Evolutionary conservation across 306 rosid genomes (phyloP).

Genomic region (Dicorynia guianensis): DNA sequence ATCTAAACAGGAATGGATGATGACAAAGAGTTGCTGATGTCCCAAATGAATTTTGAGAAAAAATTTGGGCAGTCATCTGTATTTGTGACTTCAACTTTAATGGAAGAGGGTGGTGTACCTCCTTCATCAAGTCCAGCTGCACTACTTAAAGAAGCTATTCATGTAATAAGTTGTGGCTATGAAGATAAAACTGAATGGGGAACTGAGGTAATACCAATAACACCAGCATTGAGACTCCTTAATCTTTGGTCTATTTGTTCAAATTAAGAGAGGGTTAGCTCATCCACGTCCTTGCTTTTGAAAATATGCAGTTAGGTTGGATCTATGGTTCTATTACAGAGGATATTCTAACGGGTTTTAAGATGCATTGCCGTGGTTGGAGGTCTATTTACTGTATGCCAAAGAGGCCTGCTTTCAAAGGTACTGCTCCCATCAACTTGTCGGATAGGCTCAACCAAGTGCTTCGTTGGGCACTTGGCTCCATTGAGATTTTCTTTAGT

Average conservation of each 20-base stretch:
- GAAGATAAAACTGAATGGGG: constrained; percentile 99
- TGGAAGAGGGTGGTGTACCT: constrained; percentile 94
- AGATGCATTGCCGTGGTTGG: constrained; percentile 99
- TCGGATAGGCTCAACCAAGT: constrained; percentile 97
- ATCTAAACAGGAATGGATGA: constrained; percentile 63
- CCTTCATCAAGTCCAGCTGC: constrained; percentile 91
- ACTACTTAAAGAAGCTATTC: constrained; percentile 92
- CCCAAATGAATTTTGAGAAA: constrained; percentile 93
- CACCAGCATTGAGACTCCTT: neutral
- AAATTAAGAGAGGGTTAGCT: constrained; percentile 30
- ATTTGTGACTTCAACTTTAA: constrained; percentile 92
- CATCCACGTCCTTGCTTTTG: constrained; percentile 33
- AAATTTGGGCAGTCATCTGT: constrained; percentile 91
- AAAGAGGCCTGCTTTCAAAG: constrained; percentile 86
- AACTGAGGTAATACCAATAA: constrained; percentile 66
- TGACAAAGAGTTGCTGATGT: constrained; percentile 84
- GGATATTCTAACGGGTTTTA: constrained; percentile 93
- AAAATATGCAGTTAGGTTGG: constrained; percentile 84
- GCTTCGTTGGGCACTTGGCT: constrained; percentile 98
- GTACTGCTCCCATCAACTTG: constrained; percentile 97
- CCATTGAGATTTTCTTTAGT: constrained; percentile 96
- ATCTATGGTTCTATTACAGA: constrained; percentile 95
- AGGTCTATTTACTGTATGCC: constrained; percentile 96
- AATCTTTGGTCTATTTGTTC: constrained; percentile 38
- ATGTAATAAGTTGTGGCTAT: constrained; percentile 90